Percentiles rank a stretch among this genome's conserved stretches.
Evolutionary conservation across 805 yeast species (phyloP).

Genomic region (Monosporozyma siamensis): DNA sequence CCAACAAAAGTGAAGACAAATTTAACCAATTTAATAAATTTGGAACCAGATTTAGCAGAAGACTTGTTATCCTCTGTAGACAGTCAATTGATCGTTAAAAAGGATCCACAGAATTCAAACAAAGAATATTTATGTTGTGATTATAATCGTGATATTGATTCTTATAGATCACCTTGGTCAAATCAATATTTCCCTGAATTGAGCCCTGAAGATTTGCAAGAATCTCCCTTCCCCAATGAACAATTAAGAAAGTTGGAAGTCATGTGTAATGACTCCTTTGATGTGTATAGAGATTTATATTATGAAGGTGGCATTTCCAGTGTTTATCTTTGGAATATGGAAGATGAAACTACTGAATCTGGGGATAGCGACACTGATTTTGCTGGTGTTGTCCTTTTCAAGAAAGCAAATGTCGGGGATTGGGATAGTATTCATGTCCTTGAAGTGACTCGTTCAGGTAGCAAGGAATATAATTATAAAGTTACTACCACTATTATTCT

Average conservation of each 20-base stretch:
- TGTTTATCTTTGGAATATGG: slow-evolving; percentile 88
- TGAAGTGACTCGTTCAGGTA: slow-evolving; percentile 45
- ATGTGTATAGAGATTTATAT: slow-evolving; percentile 83
- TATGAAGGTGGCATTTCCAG: slow-evolving; percentile 91
- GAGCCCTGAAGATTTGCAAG: slow-evolving; percentile 43
- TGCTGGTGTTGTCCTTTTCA: slow-evolving; percentile 85
- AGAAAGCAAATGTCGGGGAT: slow-evolving; percentile 48
- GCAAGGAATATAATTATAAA: slow-evolving; percentile 42
- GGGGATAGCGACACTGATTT: slow-evolving; percentile 32
- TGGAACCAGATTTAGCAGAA: slow-evolving; percentile 65
- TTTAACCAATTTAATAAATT: slow-evolving; percentile 36
- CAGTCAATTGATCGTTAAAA: slow-evolving; percentile 48
- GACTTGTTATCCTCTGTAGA: slow-evolving; percentile 83
- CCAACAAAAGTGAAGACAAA: slow-evolving; percentile 49
- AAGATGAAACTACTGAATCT: slow-evolving; percentile 29
- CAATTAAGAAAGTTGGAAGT: slow-evolving; percentile 64
- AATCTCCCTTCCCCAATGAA: slow-evolving; percentile 67
- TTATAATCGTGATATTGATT: slow-evolving; percentile 90
- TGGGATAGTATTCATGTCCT: slow-evolving; percentile 96
- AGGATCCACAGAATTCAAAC: slow-evolving; percentile 30
- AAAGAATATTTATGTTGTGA: slow-evolving; percentile 79
- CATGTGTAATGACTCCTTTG: slow-evolving; percentile 83
- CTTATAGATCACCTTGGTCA: slow-evolving; percentile 85
- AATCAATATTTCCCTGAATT: slow-evolving; percentile 45
- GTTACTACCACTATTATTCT: slow-evolving; percentile 83